These are phyloP conservation scores for Marchantia polymorpha DNA, from an alignment of 225 moss, liverwort and hornwort genomes.

Conservation along the genomic window DNA sequence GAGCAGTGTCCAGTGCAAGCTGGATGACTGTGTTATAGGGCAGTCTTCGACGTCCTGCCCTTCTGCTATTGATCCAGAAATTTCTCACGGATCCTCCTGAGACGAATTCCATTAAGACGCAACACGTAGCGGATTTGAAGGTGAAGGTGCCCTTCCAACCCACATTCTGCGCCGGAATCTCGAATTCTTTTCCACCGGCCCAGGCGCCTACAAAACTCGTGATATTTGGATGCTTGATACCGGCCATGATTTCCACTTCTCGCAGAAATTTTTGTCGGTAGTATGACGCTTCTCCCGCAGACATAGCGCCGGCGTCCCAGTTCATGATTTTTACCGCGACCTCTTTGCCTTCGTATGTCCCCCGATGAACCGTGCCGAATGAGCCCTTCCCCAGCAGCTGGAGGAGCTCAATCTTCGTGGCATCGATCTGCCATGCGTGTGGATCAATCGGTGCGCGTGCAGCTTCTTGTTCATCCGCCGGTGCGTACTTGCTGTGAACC, in stretches of 20 bases:
- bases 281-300: neutral
- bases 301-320: constrained; percentile 12
- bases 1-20: constrained; percentile 33
- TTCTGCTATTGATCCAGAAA: constrained; percentile 25
- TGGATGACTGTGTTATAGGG: constrained; percentile 29
- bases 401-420: constrained; percentile 5
- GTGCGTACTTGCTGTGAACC: constrained; percentile 5
- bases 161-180: constrained; percentile 10
- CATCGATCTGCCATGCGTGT: constrained; percentile 34
- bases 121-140: constrained; percentile 25
- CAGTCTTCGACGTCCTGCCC: constrained; percentile 31
- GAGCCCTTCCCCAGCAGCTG: constrained; percentile 23
- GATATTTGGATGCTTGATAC: constrained; percentile 31
- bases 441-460: neutral
- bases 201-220: constrained; percentile 31
- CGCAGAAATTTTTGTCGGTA: constrained; percentile 12
- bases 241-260: constrained; percentile 32
- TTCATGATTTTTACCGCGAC: constrained; percentile 42
- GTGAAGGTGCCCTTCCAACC: constrained; percentile 2
- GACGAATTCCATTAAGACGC: constrained; percentile 41
- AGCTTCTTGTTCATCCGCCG: neutral
- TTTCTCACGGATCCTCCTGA: constrained; percentile 23
- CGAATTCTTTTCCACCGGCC: constrained; percentile 22
- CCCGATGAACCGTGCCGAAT: constrained; percentile 34
- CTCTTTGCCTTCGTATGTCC: constrained; percentile 10